phyloP scores from a whole-genome alignment of 768 basidiomycete genomes.

The Baorangia bicolor region DNA sequence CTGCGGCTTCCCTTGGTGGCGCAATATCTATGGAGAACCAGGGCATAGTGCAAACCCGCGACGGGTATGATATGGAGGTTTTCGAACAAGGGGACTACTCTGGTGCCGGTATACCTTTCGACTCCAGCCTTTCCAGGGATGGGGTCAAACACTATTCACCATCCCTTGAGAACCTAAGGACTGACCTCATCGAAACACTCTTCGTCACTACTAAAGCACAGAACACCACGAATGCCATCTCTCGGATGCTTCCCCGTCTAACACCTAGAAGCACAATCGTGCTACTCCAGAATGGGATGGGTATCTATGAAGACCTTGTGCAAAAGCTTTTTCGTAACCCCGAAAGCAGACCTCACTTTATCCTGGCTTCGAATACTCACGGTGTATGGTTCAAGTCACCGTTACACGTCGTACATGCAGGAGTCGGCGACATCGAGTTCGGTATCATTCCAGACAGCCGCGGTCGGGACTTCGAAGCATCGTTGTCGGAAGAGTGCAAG shows the following conservation, averaged over 20 bases:
- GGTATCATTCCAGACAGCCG: conserved; percentile 71
- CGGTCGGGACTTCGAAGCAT: conserved; percentile 63
- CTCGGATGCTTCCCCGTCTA: conserved; percentile 60
- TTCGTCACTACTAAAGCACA: conserved; percentile 82
- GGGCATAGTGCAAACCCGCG: conserved; percentile 43
- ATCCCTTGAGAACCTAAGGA: conserved; percentile 14
- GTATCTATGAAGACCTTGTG: conserved; percentile 79
- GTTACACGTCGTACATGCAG: conserved; percentile 66
- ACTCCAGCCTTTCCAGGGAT: conserved; percentile 12
- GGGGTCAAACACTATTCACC: conserved; percentile 16
- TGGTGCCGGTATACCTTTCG: conserved; percentile 20
- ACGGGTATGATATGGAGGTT: conserved; percentile 51
- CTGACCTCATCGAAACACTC: conserved; percentile 63
- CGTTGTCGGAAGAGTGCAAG: conserved; percentile 37
- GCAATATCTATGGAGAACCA: conserved; percentile 48
- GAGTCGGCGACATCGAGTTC: conserved; percentile 70
- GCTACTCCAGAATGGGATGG: conserved; percentile 95
- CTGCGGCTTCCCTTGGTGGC: conserved; percentile 34
- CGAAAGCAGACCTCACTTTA: conserved; percentile 74
- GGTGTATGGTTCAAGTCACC: conserved; percentile 60
- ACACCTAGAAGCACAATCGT: conserved; percentile 75
- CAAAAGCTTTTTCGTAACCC: conserved; percentile 69
- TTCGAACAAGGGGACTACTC: conserved; percentile 35
- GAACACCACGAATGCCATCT: conserved; percentile 57
- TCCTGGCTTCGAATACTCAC: conserved; percentile 81